These are phyloP conservation scores for Pezizomycotina sp. DNA, from an alignment of 2,329 filamentous ascomycete species.

Conservation along the genomic window DNA sequence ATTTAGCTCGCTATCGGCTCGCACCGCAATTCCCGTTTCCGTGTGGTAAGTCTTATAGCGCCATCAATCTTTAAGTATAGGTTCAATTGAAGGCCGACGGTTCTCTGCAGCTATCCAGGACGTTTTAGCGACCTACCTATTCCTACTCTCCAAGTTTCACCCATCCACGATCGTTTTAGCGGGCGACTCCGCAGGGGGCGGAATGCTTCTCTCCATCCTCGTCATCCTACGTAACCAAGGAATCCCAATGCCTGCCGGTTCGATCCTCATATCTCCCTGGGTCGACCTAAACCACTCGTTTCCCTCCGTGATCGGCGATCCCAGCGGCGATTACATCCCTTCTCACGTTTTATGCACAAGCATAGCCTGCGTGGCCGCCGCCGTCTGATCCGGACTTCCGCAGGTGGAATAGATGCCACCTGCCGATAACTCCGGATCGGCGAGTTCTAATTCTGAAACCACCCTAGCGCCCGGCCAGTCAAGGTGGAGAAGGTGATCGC, in stretches of 20 bases:
- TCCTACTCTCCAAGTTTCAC: slow-evolving; percentile 58
- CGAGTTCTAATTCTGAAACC: too few species aligned
- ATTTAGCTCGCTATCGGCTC: slow-evolving; percentile 59
- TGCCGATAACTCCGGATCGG: too few species aligned
- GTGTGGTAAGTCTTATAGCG: slow-evolving; percentile 39
- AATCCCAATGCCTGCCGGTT: slow-evolving; percentile 72
- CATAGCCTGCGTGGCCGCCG: slow-evolving; percentile 85
- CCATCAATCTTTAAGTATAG: background rate
- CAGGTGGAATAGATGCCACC: too few species aligned
- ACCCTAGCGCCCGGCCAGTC: too few species aligned
- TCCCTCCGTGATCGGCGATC: slow-evolving; percentile 54
- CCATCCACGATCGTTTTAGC: slow-evolving; percentile 71
- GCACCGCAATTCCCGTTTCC: slow-evolving; percentile 92
- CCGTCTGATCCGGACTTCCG: slow-evolving; percentile 69
- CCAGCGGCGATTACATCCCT: slow-evolving; percentile 61
- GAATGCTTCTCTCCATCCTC: slow-evolving; percentile 69
- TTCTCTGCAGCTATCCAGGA: slow-evolving; percentile 45
- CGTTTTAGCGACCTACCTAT: slow-evolving; percentile 73
- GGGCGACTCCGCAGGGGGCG: slow-evolving; percentile 84
- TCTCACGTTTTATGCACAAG: slow-evolving; percentile 69
- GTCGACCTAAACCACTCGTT: slow-evolving; percentile 92
- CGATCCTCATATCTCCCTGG: slow-evolving; percentile 85
- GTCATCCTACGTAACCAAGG: slow-evolving; percentile 68
- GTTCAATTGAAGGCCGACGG: background rate
- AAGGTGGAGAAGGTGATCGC: too few species aligned